These are phyloP conservation scores for Escallonia rubra DNA, from an alignment of 129 eudicot species.

Conservation along the genomic window DNA sequence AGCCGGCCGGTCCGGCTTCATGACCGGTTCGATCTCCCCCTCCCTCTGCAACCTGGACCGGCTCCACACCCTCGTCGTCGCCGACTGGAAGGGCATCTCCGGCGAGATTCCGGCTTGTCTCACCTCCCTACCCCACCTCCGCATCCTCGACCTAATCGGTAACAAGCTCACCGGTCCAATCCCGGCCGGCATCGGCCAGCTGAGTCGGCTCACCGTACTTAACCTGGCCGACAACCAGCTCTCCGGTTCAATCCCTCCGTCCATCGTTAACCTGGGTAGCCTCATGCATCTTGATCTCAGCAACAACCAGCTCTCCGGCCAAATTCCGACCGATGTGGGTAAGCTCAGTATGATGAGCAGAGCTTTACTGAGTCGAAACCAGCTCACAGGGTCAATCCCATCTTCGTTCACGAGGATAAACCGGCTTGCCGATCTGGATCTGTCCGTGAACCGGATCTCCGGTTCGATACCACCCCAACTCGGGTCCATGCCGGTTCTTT, in stretches of 20 bases:
- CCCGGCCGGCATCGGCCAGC: conserved; percentile 59
- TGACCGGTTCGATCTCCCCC: conserved; percentile 78
- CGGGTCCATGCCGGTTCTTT: conserved; percentile 75
- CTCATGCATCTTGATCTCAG: conserved; percentile 75
- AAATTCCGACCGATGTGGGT: conserved; percentile 61
- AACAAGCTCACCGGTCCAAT: conserved; percentile 61
- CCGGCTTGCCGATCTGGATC: conserved; percentile 72
- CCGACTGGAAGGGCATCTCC: conserved; percentile 87
- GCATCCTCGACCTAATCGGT: conserved; percentile 65
- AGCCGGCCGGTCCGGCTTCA: conserved; percentile 78
- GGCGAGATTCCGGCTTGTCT: conserved; percentile 77
- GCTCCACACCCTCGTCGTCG: conserved; percentile 63
- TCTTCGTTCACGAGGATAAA: conserved; percentile 38
- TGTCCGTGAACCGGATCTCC: conserved; percentile 52
- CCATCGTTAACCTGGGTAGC: conserved; percentile 46
- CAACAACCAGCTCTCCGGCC: conserved; percentile 58
- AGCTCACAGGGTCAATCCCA: conserved; percentile 66
- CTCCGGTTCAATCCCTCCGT: conserved; percentile 54
- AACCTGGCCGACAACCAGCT: conserved; percentile 69
- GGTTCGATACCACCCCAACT: conserved; percentile 67
- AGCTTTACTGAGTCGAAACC: conserved; percentile 53
- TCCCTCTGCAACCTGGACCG: conserved; percentile 61
- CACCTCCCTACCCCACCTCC: conserved; percentile 43
- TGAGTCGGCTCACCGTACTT: conserved; percentile 49
- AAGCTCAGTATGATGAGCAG: conserved; percentile 76